A percentile compares a stretch with the other conserved stretches of the same genome.
These are phyloP conservation scores for Dunaliella salina DNA, from an alignment of 163 green algal genomes.

Conservation along the genomic window DNA sequence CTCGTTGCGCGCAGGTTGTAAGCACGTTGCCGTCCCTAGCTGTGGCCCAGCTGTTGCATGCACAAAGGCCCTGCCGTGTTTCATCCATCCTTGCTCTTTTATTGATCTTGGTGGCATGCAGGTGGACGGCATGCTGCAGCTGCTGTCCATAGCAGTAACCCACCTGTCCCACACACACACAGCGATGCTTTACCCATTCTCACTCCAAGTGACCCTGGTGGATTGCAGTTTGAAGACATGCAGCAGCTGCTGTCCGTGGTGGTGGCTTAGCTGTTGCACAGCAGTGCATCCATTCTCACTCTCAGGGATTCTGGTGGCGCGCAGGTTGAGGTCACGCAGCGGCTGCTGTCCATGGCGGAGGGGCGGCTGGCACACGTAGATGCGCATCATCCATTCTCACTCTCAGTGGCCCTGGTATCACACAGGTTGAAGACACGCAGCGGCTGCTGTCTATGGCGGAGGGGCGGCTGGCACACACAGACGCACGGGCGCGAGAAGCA, in stretches of 20 bases:
- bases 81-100: too few relatives aligned
- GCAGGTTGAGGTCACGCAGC: slow-evolving; percentile 7
- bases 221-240: background rate
- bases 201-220: too few relatives aligned
- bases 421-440: background rate
- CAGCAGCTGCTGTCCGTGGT: slow-evolving; percentile 36
- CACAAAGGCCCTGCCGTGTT: too few relatives aligned
- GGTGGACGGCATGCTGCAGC: slow-evolving; percentile 9
- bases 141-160: slow-evolving; percentile 41
- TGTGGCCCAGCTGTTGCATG: too few relatives aligned
- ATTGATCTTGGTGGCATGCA: background rate
- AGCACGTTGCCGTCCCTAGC: slow-evolving; percentile 20
- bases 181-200: slow-evolving; percentile 5
- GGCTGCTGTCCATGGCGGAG: slow-evolving; percentile 41
- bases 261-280: too few relatives aligned
- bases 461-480: slow-evolving; percentile 35
- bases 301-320: too few relatives aligned
- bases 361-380: slow-evolving; percentile 34
- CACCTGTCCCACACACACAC: slow-evolving; percentile 30
- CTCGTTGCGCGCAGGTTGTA: background rate
- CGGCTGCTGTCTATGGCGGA: slow-evolving; percentile 43
- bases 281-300: too few relatives aligned
- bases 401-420: too few relatives aligned
- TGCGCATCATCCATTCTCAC: background rate
- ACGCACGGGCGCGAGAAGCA: slow-evolving; percentile 24